Base-by-base conservation (phyloP, 2,329 filamentous ascomycete genomes). In the Scedosporium dehoogii region DNA sequence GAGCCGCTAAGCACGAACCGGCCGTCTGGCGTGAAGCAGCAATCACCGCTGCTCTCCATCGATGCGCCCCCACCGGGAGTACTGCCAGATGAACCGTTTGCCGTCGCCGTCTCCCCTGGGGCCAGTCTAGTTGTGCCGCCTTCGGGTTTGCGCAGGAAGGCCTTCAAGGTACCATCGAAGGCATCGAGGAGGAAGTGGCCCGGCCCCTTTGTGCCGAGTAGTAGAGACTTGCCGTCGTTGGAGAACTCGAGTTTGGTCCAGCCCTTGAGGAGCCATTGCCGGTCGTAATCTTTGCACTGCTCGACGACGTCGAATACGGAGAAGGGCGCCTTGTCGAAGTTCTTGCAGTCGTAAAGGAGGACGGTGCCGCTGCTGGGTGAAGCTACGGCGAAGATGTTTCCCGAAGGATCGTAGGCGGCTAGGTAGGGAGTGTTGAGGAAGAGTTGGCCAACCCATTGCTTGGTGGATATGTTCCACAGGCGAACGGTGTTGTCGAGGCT, bases 221-320 rank as follows among this genome's bases (percentile, higher is more conserved):
- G 81, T 58, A 99, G 76, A 64, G 85, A 85, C 70, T 96, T 96
- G 18, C 94, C 94, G 70, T 99, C 94, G 69, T 99, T 99, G 63
- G 91, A 94, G 72, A 99, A 97, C 69, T 96, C 92, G 51, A 99
- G 81, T 68, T 89, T 92, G 1, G 90, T 94, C 94, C 94, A 99
- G 10, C 87, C 87, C 60, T 81, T 82, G 64, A 84, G 78, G 1
- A 82, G 75, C 60, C 89, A 85, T 58, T 87, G 82, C 5, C 79
- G 74, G 66, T 83, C 78, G 59, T 79, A 69, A 70, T 75, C 64
- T 70, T 76, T 71, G 56, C 78, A 77, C 59, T 79, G 75, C 62
- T 87, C 84, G 25, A 85, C 75, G 16, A 97, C 79, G 70, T 97
- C 93, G 69, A 97, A 94, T 7, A 84, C 89, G 10, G 87, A 83